phyloP scores from a whole-genome alignment of 345 rosid species.

The Euphorbia pulcherrima region DNA sequence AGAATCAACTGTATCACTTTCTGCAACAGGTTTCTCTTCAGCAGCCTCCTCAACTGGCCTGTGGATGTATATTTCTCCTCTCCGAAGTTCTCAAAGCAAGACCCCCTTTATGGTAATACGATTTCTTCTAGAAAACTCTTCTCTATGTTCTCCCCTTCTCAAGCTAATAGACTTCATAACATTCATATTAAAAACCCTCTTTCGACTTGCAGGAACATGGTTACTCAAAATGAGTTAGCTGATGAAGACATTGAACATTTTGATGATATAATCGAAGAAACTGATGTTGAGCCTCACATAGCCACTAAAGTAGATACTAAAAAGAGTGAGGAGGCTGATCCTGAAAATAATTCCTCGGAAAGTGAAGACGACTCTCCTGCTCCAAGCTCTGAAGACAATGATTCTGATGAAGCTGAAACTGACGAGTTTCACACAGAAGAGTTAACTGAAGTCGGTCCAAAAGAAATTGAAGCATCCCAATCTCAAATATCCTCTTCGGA shows the following conservation, averaged over 20 bases:
- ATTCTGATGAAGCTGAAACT: conserved; percentile 4
- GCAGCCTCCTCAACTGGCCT: conserved; percentile 90
- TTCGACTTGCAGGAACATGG: conserved; percentile 60
- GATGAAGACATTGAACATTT: conserved; percentile 95
- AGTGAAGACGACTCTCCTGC: conserved; percentile 39
- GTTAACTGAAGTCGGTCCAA: conserved; percentile 21
- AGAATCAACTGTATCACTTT: conserved; percentile 17
- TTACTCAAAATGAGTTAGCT: conserved; percentile 67
- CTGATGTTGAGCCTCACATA: conserved; percentile 32
- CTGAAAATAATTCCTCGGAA: conserved; percentile 50
- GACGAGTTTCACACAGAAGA: conserved; percentile 37
- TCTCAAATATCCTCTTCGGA: conserved; percentile 26
- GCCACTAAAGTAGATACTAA: conserved; percentile 35
- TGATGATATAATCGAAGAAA: conserved; percentile 75
- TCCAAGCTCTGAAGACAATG: conserved; percentile 9
- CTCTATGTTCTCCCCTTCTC: not conserved
- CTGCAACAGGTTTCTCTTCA: conserved; percentile 79
- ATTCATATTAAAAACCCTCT: not conserved
- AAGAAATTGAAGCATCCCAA: conserved; percentile 30
- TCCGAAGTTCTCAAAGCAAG: conserved; percentile 92
- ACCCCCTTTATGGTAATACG: conserved; percentile 69
- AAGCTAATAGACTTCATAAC: not conserved
- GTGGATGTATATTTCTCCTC: conserved; percentile 89
- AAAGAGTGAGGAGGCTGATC: conserved; percentile 25
- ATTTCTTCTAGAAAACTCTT: conserved; percentile 4